Conservation (phyloP, 345 rosid species). For the Firmiana major region DNA sequence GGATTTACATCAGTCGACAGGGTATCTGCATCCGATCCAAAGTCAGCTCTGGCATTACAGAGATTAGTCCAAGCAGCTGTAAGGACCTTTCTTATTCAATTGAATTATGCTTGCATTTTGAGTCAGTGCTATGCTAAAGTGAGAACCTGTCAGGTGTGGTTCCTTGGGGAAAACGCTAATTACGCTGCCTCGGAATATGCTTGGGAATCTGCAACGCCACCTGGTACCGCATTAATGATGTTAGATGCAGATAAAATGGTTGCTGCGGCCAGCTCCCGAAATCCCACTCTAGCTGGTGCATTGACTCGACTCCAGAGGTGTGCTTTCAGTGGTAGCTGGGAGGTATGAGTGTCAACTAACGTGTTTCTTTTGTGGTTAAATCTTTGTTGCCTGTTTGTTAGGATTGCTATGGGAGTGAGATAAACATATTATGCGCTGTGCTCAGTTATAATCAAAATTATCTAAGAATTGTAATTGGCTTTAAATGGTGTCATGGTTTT, state of each 20-base stretch:
- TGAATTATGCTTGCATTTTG: constrained; percentile 2
- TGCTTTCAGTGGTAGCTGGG: constrained; percentile 99
- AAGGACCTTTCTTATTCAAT: constrained; percentile 35
- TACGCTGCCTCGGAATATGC: constrained; percentile 99
- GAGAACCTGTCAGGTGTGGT: constrained; percentile 77
- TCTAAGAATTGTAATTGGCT: neutral
- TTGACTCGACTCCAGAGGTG: constrained; percentile 98
- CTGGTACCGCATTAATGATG: constrained; percentile 99
- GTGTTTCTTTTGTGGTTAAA: constrained; percentile 17
- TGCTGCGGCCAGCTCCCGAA: constrained; percentile 99
- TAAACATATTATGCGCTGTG: neutral
- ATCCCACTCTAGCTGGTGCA: constrained; percentile 97
- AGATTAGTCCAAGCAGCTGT: constrained; percentile 99
- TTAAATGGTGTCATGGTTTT: neutral
- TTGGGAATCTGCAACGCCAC: constrained; percentile 99
- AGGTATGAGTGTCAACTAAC: constrained; percentile 49
- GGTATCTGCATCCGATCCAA: constrained; percentile 97
- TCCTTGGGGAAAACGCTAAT: constrained; percentile 99
- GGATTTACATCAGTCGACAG: constrained; percentile 84
- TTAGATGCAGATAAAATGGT: constrained; percentile 99
- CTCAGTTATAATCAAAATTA: neutral
- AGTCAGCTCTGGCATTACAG: constrained; percentile 94
- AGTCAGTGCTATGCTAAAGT: neutral
- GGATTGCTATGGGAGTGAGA: neutral
- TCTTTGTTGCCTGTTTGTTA: constrained; percentile 3